Evolutionary conservation across 2,329 filamentous ascomycete species (phyloP).

Genomic region (Nemania bipapillata): DNA sequence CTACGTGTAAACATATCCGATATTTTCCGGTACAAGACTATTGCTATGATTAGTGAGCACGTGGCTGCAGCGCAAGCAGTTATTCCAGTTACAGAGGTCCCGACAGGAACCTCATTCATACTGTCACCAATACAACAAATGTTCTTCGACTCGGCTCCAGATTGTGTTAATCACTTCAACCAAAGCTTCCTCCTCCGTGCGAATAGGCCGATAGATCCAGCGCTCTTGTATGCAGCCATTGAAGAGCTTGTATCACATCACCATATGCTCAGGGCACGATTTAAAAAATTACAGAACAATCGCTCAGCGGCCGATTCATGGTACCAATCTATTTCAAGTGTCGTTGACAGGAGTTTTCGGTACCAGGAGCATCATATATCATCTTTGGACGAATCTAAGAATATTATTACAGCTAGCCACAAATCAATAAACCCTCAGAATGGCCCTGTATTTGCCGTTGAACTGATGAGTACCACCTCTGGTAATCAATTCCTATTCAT

Average conservation of each 20-base stretch:
- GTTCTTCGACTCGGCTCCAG: conserved; percentile 36
- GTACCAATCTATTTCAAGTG: no score
- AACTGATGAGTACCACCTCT: no score
- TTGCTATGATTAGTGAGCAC: neutral
- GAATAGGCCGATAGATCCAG: neutral
- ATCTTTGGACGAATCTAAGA: no score
- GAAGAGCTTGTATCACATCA: neutral
- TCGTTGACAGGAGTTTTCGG: no score
- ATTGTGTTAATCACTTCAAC: neutral
- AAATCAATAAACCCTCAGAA: neutral
- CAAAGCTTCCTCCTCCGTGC: neutral
- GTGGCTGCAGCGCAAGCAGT: conserved; percentile 46
- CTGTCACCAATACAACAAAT: conserved; percentile 26
- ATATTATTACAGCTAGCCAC: no score
- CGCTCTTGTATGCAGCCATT: neutral
- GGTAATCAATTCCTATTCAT: conserved; percentile 20
- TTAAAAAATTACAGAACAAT: conserved; percentile 3
- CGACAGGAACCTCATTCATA: neutral
- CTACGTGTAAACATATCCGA: no score
- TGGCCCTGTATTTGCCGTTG: neutral
- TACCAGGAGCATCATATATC: neutral
- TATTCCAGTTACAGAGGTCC: neutral
- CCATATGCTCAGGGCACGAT: conserved; percentile 2
- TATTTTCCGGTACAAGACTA: neutral
- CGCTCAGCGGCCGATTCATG: no score